Percentiles rank a stretch among this genome's conserved stretches.
Conservation (phyloP, 306 rosid species). For the Abrus precatorius region DNA sequence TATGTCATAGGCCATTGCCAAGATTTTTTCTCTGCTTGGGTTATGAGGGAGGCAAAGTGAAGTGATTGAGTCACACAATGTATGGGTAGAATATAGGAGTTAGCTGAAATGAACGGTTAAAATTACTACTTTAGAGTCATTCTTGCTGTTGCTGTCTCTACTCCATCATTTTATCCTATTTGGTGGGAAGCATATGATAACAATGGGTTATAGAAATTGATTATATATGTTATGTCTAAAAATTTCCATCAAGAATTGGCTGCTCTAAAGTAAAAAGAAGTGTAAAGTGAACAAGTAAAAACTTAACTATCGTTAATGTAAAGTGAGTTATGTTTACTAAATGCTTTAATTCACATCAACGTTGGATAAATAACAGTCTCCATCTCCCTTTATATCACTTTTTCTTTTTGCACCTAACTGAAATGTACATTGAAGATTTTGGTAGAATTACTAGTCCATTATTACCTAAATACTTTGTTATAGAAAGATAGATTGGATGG, state of each 20-base stretch:
- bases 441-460: no score
- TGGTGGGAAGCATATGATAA: conserved; percentile 13
- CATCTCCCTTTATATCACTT: neutral
- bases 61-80: conserved; percentile 38
- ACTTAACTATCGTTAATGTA: no score
- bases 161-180: neutral
- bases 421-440: conserved; percentile 10
- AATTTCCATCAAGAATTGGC: conserved; percentile 5
- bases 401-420: neutral
- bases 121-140: conserved; percentile 4
- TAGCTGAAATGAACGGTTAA: conserved; percentile 28
- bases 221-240: neutral
- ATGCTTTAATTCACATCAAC: no score
- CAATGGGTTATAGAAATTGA: neutral
- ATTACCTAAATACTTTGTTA: neutral
- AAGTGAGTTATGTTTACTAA: no score
- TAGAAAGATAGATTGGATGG: conserved; percentile 6
- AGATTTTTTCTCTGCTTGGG: conserved; percentile 67
- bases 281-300: no score
- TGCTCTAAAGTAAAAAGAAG: no score
- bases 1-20: conserved; percentile 54
- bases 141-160: neutral
- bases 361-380: neutral
- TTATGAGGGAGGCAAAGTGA: conserved; percentile 39
- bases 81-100: conserved; percentile 10